phyloP scores from a whole-genome alignment of 768 basidiomycete species.

The Amanita molliuscula region DNA sequence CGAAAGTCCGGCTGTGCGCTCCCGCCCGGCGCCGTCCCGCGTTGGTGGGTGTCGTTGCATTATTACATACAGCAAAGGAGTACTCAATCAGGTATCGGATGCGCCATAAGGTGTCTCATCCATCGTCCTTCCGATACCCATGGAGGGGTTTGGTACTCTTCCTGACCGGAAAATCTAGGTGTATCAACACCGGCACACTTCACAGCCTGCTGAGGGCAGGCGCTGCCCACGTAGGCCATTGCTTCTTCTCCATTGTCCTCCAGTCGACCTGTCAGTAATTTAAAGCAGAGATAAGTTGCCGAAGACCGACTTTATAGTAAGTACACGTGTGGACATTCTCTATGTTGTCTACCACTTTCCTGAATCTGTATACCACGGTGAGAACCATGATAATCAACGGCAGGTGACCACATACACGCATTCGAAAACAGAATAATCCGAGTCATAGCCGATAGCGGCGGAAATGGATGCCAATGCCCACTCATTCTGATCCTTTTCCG shows the following conservation, averaged over 20 bases:
- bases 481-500: constrained; percentile 1
- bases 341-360: not conserved
- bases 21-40: too few relatives aligned
- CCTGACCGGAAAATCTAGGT: constrained; percentile 6
- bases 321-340: constrained; percentile 2
- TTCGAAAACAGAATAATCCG: constrained; percentile 8
- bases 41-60: too few relatives aligned
- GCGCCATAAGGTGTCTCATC: not conserved
- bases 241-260: constrained; percentile 5
- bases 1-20: too few relatives aligned
- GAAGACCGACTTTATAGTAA: constrained; percentile 7
- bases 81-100: constrained; percentile 2
- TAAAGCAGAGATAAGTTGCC: too few relatives aligned
- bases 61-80: not conserved
- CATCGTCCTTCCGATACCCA: constrained; percentile 6
- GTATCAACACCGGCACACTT: constrained; percentile 1
- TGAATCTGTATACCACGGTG: not conserved
- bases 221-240: not conserved
- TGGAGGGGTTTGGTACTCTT: constrained; percentile 1
- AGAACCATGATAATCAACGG: too few relatives aligned
- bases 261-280: not conserved
- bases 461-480: not conserved
- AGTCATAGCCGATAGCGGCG: constrained; percentile 4
- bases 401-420: constrained; percentile 7
- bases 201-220: constrained; percentile 5